Evolutionary conservation across 2,329 filamentous ascomycete genomes (phyloP).

Genomic region (Ophiosphaerella narmari): DNA sequence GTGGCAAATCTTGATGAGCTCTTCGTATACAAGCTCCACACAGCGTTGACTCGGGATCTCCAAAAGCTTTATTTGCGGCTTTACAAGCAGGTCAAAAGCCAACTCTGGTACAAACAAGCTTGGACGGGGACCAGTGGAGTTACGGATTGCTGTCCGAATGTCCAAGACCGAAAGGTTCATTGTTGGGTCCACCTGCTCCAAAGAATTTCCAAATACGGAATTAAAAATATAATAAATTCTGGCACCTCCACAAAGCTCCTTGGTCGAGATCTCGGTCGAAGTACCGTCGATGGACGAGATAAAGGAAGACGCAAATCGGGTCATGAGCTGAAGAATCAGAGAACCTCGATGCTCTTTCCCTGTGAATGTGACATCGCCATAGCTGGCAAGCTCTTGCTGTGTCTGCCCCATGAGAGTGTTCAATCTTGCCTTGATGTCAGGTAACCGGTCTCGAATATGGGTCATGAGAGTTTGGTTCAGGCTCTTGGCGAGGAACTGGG

Average conservation of each 20-base stretch:
- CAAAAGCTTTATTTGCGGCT: slow-evolving; percentile 96
- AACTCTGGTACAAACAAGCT: slow-evolving; percentile 97
- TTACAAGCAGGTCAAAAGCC: slow-evolving; percentile 95
- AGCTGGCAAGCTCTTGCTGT: slow-evolving; percentile 96
- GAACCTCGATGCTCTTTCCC: slow-evolving; percentile 96
- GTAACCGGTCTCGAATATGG: slow-evolving; percentile 92
- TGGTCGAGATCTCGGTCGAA: slow-evolving; percentile 97
- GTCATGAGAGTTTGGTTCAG: slow-evolving; percentile 94
- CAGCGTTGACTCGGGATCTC: slow-evolving; percentile 95
- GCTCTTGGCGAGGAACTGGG: slow-evolving; percentile 90
- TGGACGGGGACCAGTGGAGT: slow-evolving; percentile 93
- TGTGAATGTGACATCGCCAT: slow-evolving; percentile 96
- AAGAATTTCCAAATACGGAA: slow-evolving; percentile 93
- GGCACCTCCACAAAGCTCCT: slow-evolving; percentile 92
- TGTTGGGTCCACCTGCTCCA: slow-evolving; percentile 95
- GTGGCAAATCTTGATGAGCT: slow-evolving; percentile 98
- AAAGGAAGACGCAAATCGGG: slow-evolving; percentile 94
- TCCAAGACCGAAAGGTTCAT: slow-evolving; percentile 92
- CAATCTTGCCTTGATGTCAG: slow-evolving; percentile 95
- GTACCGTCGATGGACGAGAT: slow-evolving; percentile 99
- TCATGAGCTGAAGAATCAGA: slow-evolving; percentile 96
- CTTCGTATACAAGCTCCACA: slow-evolving; percentile 97
- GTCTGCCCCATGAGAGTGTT: slow-evolving; percentile 99
- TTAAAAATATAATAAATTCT: slow-evolving; percentile 99
- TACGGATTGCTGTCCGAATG: slow-evolving; percentile 95